Base-by-base conservation (phyloP, 2,329 filamentous ascomycete genomes). In the Penicillium sp. region DNA sequence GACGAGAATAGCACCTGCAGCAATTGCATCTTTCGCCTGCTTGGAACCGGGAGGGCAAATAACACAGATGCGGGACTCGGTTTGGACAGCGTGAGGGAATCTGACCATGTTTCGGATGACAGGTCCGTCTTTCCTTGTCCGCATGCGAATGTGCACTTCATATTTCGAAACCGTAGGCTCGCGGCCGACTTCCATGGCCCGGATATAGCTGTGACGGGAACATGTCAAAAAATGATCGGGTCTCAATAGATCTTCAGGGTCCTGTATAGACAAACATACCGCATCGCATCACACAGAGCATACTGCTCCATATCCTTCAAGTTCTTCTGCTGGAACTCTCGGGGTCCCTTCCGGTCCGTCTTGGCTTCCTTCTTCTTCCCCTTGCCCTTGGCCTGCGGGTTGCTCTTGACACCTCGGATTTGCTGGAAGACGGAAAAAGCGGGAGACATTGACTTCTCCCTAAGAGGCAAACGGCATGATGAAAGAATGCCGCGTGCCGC, bases 261-360 rank as follows among this genome's bases (percentile, higher is more conserved):
- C 35, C 36, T 22, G 4, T 24, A 16, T 31, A 33, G 46, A 5
- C 14, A 42, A 22, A 54, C 55, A 44, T 68, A 75, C 90, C 92
- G 84, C 84, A 99, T 94, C 14, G 94, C 95, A 77, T 99, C 94
- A 61, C 90, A 88, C 28, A 99, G 79, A 0, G 90, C 83, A 67
- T 88, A 96, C 65, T 89, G 86, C 31, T 90, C 79, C 39, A 84
- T 81, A 58, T 84, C 77, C 56, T 81, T 81, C 57, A 92, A 71
- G 56, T 85, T 78, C 56, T 80, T 79, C 52, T 80, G 78, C 58
- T 84, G 81, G 69, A 85, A 91, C 28, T 84, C 81, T 57, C 82
- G 83, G 56, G 82, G 83, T 10, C 81, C 79, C 74, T 89, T 90
- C 66, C 83, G 81, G 46, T 79, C 74, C 63, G 80, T 77, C 72